These are phyloP conservation scores for Metschnikowia cubensis DNA, from an alignment of 805 yeast species.

Conservation along the genomic window DNA sequence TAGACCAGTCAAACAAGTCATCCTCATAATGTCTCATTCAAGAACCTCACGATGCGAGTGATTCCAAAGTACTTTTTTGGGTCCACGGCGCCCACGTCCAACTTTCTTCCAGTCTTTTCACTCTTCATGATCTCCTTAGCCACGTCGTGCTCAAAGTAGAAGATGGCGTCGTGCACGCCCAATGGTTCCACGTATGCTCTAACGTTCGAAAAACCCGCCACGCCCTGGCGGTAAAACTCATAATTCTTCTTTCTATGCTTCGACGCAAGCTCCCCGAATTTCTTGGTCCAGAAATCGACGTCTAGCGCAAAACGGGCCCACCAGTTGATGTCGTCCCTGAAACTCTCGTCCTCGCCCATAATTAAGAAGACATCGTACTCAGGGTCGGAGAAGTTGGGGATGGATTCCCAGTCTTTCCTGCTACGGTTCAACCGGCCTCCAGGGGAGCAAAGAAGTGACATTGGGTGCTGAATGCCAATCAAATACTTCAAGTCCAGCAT, in stretches of 20 bases:
- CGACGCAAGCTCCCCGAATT: conserved; percentile 26
- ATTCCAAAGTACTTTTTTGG: conserved; percentile 12
- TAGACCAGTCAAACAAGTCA: no score
- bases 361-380: conserved; percentile 27
- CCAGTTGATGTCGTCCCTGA: conserved; percentile 36
- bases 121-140: conserved; percentile 4
- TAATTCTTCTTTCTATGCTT: conserved; percentile 18
- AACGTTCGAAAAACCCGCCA: conserved; percentile 20
- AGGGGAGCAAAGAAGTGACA: conserved; percentile 22
- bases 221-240: conserved; percentile 18
- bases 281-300: conserved; percentile 5
- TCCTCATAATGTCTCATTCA: conserved; percentile 11
- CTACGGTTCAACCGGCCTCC: conserved; percentile 22
- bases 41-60: conserved; percentile 11
- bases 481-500: conserved; percentile 9
- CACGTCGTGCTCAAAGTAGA: conserved; percentile 15
- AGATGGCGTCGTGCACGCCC: conserved; percentile 19
- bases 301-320: conserved; percentile 32
- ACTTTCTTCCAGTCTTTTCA: conserved; percentile 7
- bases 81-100: conserved; percentile 12
- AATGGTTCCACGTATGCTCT: conserved; percentile 14
- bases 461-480: conserved; percentile 14
- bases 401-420: conserved; percentile 29
- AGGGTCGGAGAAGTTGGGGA: conserved; percentile 28
- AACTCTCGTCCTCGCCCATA: conserved; percentile 40